Conservation (phyloP, 148 eudicot genomes). For the Limonium bicolor region DNA sequence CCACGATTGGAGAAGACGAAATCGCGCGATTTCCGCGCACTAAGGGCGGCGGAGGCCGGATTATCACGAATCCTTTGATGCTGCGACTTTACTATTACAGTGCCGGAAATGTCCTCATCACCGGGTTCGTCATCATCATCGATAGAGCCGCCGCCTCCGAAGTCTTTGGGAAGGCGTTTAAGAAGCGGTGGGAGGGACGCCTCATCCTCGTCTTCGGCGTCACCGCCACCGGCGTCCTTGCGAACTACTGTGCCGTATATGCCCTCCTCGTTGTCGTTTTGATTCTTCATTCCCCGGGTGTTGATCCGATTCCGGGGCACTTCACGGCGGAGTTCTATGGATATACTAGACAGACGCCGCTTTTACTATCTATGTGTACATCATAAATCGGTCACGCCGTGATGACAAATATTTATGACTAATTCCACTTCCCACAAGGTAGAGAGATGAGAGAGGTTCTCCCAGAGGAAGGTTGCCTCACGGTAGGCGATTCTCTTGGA, state of each 20-base stretch:
- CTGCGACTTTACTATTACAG: conserved; percentile 38
- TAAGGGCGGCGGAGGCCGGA: conserved; percentile 1
- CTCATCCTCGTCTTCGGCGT: conserved; percentile 37
- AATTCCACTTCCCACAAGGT: no score
- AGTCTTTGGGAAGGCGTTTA: conserved; percentile 88
- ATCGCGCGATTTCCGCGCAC: conserved; percentile 17
- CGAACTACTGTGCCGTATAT: conserved; percentile 32
- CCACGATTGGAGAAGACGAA: conserved; percentile 9
- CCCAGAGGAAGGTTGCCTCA: no score
- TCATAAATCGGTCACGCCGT: no score
- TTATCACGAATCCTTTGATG: conserved; percentile 11
- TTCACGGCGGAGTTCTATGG: no score
- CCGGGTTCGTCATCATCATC: conserved; percentile 25
- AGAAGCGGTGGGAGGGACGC: conserved; percentile 77
- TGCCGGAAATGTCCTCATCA: conserved; percentile 42
- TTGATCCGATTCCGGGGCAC: no score
- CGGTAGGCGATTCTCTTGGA: no score
- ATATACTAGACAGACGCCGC: no score
- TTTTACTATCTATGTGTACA: no score
- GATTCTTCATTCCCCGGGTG: not conserved
- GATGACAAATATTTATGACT: no score
- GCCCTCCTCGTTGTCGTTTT: conserved; percentile 12
- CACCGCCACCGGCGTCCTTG: conserved; percentile 20
- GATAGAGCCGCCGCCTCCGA: conserved; percentile 38
- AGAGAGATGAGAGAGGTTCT: no score